A percentile compares a stretch with the other conserved stretches of the same genome.
Conservation (phyloP, 2,329 filamentous ascomycete genomes). For the Claviceps sp. region DNA sequence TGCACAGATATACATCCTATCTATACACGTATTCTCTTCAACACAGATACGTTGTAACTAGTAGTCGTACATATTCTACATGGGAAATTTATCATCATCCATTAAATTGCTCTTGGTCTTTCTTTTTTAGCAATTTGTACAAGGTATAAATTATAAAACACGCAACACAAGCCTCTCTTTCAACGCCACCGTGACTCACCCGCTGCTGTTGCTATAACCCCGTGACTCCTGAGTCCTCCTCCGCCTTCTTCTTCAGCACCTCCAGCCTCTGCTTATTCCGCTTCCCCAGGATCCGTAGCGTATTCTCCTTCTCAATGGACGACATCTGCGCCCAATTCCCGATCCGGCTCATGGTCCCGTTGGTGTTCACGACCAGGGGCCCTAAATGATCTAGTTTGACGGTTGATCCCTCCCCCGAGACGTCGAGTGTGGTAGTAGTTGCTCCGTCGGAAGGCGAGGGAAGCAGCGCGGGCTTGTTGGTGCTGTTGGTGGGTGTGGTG, state of each 20-base stretch:
- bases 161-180: no score
- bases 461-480: slow-evolving; percentile 8
- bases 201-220: no score
- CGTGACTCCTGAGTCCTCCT: background rate
- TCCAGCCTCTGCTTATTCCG: slow-evolving; percentile 52
- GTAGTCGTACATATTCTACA: no score
- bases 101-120: no score
- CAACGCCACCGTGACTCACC: no score
- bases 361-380: slow-evolving; percentile 59
- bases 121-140: no score
- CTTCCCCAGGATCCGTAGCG: slow-evolving; percentile 52
- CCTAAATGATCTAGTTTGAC: slow-evolving; percentile 56
- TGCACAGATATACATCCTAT: no score
- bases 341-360: slow-evolving; percentile 59
- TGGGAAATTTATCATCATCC: no score
- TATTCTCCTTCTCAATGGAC: slow-evolving; percentile 52
- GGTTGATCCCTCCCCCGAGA: slow-evolving; percentile 17
- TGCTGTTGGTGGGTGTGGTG: slow-evolving; percentile 2
- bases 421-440: slow-evolving; percentile 17
- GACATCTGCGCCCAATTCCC: slow-evolving; percentile 63
- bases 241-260: slow-evolving; percentile 24
- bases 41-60: no score
- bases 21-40: no score
- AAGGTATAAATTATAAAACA: no score
- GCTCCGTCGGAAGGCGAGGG: slow-evolving; percentile 12